Base-by-base conservation (phyloP, 2,329 filamentous ascomycete species). In the Aspergillus ustus region DNA sequence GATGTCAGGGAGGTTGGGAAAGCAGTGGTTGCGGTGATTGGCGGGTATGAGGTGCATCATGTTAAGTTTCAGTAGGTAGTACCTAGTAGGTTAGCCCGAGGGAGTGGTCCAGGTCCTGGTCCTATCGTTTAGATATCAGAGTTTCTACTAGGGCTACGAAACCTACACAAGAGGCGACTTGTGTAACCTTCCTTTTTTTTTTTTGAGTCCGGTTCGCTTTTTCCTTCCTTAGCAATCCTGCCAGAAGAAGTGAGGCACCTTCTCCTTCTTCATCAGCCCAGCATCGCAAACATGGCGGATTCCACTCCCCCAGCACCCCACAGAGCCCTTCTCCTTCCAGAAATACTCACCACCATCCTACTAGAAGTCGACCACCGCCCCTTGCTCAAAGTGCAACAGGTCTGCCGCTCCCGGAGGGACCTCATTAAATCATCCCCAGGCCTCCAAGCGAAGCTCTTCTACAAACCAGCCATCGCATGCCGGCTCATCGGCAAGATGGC, bases 1-100 rank as follows among this genome's bases (percentile, higher is more conserved):
- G 37, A 46, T 25, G 55, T 58, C 8, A 19, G 22, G 48, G 55
- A 58, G 9, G 9, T 22, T 51, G 48, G 48, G 3, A 8, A 15
- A 25, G 34, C 6, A 7, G 17, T 57, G 40, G 20, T 50, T 13
- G n/a, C 34, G 3, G 43, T 15, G 45, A 17, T 57, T 15, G 54
- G 54, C 9, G 54, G 54, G 7, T 57, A 51, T 28, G 55, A 58
- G n/a, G 37, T 58, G 9, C 48, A 52, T 45, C 48, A 58, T 58
- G 55, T 58, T 11, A 45, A n/a, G 55, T 58, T 58, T 45, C 55
- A 34, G 55, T 58, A 52, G 19, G 22, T 5, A 4, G 34, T 37
- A n/a, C n/a, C n/a, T n/a, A n/a, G n/a, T n/a, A n/a, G n/a, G n/a
- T n/a, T n/a, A n/a, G n/a, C n/a, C 2, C 25, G 25, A 5, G 6